A percentile compares a stretch with the other conserved stretches of the same genome.
These are phyloP conservation scores for Lactarius trivialis DNA, from an alignment of 768 basidiomycete genomes.

Conservation along the genomic window DNA sequence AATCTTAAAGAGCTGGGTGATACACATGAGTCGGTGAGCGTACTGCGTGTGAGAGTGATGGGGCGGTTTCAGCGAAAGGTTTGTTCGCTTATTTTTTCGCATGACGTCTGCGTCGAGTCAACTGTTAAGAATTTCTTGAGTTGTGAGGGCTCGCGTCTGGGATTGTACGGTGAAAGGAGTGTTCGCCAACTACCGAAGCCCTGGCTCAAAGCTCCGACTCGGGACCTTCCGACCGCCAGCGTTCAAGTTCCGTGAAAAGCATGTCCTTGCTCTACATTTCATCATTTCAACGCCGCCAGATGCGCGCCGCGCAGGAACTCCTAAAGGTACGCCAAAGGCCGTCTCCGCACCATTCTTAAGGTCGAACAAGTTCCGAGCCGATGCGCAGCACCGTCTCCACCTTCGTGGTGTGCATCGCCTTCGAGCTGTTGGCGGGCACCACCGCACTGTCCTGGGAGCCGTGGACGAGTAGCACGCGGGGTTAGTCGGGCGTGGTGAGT, in stretches of 20 bases:
- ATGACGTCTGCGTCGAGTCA: too few species aligned
- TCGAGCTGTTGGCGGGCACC: slow-evolving; percentile 38
- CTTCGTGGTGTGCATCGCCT: slow-evolving; percentile 31
- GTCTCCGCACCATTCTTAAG: slow-evolving; percentile 41
- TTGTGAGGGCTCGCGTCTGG: too few species aligned
- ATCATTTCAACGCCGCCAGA: not conserved
- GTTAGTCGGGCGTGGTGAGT: slow-evolving; percentile 38
- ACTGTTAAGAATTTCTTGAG: too few species aligned
- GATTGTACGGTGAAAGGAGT: too few species aligned
- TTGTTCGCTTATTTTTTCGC: too few species aligned
- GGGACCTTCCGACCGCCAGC: too few species aligned
- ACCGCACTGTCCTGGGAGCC: slow-evolving; percentile 46
- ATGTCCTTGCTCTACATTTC: not conserved
- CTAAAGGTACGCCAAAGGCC: slow-evolving; percentile 35
- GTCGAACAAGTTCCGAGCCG: slow-evolving; percentile 50
- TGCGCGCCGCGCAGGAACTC: slow-evolving; percentile 25
- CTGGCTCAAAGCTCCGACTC: too few species aligned
- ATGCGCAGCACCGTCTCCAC: slow-evolving; percentile 34
- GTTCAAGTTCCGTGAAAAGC: too few species aligned
- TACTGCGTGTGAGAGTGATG: not conserved
- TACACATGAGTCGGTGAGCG: not conserved
- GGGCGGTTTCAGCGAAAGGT: too few species aligned
- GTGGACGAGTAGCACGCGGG: slow-evolving; percentile 42
- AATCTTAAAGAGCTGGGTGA: not conserved
- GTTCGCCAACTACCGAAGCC: too few species aligned